Evolutionary conservation across 2,329 filamentous ascomycete genomes (phyloP).

Genomic region (Penicillium sp.): DNA sequence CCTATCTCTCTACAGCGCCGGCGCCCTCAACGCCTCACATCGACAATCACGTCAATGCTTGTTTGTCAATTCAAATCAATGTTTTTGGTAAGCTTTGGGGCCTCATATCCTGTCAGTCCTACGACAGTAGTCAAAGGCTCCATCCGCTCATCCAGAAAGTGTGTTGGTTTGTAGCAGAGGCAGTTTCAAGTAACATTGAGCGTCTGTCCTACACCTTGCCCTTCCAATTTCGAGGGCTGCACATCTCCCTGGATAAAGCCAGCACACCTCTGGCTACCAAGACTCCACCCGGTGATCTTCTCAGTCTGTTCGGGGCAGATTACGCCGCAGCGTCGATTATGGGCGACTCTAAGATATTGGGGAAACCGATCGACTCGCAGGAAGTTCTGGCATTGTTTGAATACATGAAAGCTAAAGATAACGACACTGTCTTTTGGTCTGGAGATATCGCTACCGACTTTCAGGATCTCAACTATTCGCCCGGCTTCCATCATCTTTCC

Average conservation of each 20-base stretch:
- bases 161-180: constrained; percentile 82
- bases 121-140: constrained; percentile 75
- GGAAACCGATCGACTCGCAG: constrained; percentile 69
- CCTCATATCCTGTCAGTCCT: constrained; percentile 78
- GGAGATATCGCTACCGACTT: constrained; percentile 74
- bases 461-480: constrained; percentile 72
- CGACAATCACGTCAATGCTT: constrained; percentile 81
- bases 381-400: constrained; percentile 80
- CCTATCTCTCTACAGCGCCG: constrained; percentile 80
- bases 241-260: constrained; percentile 68
- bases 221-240: constrained; percentile 75
- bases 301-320: constrained; percentile 80
- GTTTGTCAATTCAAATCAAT: constrained; percentile 88
- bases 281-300: constrained; percentile 76
- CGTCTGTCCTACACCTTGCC: constrained; percentile 77
- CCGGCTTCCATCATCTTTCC: constrained; percentile 72
- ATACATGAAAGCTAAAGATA: constrained; percentile 70
- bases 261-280: constrained; percentile 75
- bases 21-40: constrained; percentile 75
- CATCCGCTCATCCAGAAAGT: constrained; percentile 86
- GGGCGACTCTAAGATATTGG: constrained; percentile 80
- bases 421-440: constrained; percentile 71
- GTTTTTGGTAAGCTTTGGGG: constrained; percentile 85
- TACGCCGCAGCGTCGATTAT: constrained; percentile 78
- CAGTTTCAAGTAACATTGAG: constrained; percentile 80